Conservation (phyloP, 495 filamentous ascomycete genomes). For the Penicillium turbatum region DNA sequence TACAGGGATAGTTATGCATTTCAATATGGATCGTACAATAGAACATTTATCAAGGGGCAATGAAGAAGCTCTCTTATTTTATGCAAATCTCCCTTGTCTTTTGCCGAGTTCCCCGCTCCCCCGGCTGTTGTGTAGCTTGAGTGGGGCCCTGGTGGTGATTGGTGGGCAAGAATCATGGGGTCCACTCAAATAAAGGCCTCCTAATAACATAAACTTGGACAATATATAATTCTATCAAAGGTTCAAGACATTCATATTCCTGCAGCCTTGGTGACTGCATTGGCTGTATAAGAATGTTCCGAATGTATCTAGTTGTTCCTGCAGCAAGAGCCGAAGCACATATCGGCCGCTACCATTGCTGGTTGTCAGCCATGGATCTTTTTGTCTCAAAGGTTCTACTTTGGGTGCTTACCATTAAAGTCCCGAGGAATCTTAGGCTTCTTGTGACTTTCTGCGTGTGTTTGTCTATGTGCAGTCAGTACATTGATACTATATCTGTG, state of each 20-base stretch:
- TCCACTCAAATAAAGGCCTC: no score
- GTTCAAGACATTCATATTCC: no score
- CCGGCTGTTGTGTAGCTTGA: background rate
- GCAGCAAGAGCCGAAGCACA: constrained; percentile 25
- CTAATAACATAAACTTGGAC: no score
- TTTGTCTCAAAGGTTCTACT: background rate
- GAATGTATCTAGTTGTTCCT: constrained; percentile 13
- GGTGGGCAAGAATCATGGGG: no score
- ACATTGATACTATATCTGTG: background rate
- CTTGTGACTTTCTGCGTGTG: background rate
- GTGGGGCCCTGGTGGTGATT: no score
- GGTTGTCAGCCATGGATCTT: no score
- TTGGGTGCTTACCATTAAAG: background rate
- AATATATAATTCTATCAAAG: no score
- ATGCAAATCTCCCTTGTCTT: background rate
- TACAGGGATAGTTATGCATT: background rate
- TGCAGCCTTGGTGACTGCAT: no score
- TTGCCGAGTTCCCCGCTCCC: background rate
- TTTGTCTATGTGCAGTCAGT: background rate
- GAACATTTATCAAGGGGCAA: no score
- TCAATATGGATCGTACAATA: background rate
- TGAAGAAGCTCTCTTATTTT: background rate
- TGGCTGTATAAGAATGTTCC: no score
- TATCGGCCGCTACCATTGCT: constrained; percentile 11
- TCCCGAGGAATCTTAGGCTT: background rate